Conservation (phyloP, 352 stramenopile species). For the Pseudoperonospora humuli region DNA sequence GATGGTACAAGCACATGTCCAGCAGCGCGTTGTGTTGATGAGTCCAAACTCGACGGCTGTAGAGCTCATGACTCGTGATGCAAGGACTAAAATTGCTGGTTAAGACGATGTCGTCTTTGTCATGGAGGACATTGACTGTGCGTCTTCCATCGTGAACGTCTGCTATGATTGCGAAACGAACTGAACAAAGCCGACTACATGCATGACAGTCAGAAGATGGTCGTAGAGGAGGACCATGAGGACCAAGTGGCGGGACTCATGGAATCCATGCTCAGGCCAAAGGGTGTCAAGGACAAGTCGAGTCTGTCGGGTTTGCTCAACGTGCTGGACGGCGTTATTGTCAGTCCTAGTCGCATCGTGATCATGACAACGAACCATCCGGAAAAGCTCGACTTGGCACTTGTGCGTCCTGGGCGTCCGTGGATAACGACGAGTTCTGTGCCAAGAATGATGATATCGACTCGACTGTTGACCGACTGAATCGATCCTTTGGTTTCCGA, state of each 20-base stretch:
- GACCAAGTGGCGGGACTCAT: too few species aligned
- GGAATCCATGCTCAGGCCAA: too few species aligned
- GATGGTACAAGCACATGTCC: too few species aligned
- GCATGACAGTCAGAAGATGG: constrained; percentile 25
- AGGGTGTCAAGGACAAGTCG: constrained; percentile 53
- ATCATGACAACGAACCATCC: too few species aligned
- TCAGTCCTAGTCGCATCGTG: too few species aligned
- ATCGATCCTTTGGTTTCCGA: too few species aligned
- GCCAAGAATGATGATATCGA: constrained; percentile 37
- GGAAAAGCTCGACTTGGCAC: too few species aligned
- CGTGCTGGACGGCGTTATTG: constrained; percentile 87
- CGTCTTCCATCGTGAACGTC: constrained; percentile 63
- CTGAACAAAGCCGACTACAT: too few species aligned
- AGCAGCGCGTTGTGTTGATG: too few species aligned
- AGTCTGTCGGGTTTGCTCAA: constrained; percentile 84
- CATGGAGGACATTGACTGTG: constrained; percentile 86
- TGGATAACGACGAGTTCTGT: constrained; percentile 48
- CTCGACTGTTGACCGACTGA: constrained; percentile 37
- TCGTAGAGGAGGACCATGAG: constrained; percentile 23
- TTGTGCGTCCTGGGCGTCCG: constrained; percentile 82
- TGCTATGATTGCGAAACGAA: too few species aligned
- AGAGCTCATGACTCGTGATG: too few species aligned
- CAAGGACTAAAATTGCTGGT: constrained; percentile 54
- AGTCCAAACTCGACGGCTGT: too few species aligned
- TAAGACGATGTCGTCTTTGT: constrained; percentile 84